Base-by-base conservation (phyloP, 2,329 filamentous ascomycete species). In the Penicillium janthinellum region DNA sequence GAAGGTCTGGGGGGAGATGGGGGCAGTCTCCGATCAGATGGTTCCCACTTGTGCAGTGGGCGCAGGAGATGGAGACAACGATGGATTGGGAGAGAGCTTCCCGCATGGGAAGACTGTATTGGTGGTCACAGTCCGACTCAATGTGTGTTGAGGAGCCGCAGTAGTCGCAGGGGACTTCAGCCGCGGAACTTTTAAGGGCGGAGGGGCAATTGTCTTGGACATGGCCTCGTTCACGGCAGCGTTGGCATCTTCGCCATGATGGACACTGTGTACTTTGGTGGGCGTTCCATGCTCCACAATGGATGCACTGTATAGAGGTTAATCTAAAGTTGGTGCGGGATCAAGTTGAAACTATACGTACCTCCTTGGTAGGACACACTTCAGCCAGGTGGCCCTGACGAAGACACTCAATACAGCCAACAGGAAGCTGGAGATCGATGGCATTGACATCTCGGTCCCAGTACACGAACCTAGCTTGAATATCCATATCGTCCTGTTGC, bases 221-320 rank as follows among this genome's bases (percentile, higher is more conserved):
- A 67, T 92, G 89, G 10, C 88, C 89, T 45, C 83, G 77, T 71
- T 88, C 84, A 50, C 80, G 82, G 73, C 89, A 91, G 69, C 85
- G 86, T 51, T 75, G 69, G 64, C 79, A 81, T 63, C 78, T 69
- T 59, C 72, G 68, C 70, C 77, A 77, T 25, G 69, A 65, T 17
- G 78, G 77, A 56, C 79, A 81, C 39, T 74, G 70, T 35, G 65
- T 70, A 56, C 72, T 75, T 58, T 75, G 68, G 60, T 81, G 80
- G 39, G 73, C 38, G 57, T 75, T 72, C 72, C 76, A 77, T 10
- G 72, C 69, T 38, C 74, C 71, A 62, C 80, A 82, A 64, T 81
- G 75, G 34, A 71, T 62, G 63, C 80, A 82, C 69, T 77, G 38
- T 22, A 37, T 38, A 28, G 11, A 8, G 17, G 31, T 45, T 7